A percentile compares a stretch with the other conserved stretches of the same genome.
phyloP scores from a whole-genome alignment of 768 basidiomycete species.

The Boletus vinaceobasis region DNA sequence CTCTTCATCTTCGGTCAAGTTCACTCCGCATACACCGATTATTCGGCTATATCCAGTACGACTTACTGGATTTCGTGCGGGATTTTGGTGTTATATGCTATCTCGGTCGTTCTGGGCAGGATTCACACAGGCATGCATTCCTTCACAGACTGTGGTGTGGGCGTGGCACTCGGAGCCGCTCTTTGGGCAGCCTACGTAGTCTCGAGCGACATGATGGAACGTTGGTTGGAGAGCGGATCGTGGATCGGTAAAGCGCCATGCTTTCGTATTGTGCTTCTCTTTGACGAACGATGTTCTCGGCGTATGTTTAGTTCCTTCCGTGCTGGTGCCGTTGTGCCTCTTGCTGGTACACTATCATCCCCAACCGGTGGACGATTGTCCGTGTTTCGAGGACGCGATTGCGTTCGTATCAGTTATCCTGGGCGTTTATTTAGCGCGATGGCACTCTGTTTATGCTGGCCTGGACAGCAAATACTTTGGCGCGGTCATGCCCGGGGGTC shows the following conservation, averaged over 20 bases:
- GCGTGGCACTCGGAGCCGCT: constrained; percentile 58
- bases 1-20: constrained; percentile 68
- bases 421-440: constrained; percentile 67
- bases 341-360: constrained; percentile 86
- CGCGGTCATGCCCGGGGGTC: constrained; percentile 55
- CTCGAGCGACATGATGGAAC: constrained; percentile 38
- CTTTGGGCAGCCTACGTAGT: constrained; percentile 54
- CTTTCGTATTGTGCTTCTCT: constrained; percentile 20
- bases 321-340: constrained; percentile 59
- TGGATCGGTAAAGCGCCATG: constrained; percentile 31
- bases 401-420: constrained; percentile 84
- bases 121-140: constrained; percentile 89
- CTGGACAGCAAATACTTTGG: constrained; percentile 33
- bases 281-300: neutral
- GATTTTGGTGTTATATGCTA: constrained; percentile 54
- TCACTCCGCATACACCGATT: constrained; percentile 43
- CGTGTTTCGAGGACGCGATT: constrained; percentile 97
- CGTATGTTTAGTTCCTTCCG: constrained; percentile 47
- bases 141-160: constrained; percentile 68
- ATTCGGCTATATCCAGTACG: constrained; percentile 42
- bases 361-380: constrained; percentile 94
- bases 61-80: constrained; percentile 42
- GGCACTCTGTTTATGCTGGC: constrained; percentile 51
- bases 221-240: constrained; percentile 37
- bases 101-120: constrained; percentile 75